Base-by-base conservation (phyloP, 2,329 filamentous ascomycete genomes). In the Corinectria fuckeliana region DNA sequence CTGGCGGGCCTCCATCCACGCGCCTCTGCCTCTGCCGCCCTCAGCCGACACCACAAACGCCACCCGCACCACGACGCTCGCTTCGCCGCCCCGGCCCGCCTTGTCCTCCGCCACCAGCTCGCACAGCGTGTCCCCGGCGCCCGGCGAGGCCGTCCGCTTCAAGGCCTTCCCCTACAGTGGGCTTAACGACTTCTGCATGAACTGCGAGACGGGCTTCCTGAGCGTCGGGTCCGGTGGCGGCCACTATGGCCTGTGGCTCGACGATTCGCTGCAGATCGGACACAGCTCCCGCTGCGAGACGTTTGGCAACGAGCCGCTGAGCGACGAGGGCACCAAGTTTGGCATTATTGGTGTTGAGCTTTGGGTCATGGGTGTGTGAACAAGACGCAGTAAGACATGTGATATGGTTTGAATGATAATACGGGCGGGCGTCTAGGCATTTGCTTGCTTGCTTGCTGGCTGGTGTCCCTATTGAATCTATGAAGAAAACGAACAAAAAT, bases 141-240 rank as follows among this genome's bases (percentile, higher is more conserved):
- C 87, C 4, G 85, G 88, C 4, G 91, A 94, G 62, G 84, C 88
- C 23, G 92, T 98, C 67, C 88, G 95, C 18, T 99, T 99, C 84
- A 97, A 97, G 77, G 94, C 94, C 0, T 99, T 98, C 70, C 93
- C 94, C 0, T 98, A 97, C 72, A 96, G 91, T 56, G 95, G 95
- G 5, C 86, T 96, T 38, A 98, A 99, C 75, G 95, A 98, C 76
- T 99, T 96, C 74, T 92, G 94, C 80, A 95, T 98, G 67, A 91
- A 96, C 71, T 98, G 94, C 77, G 93, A 98, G 77, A 82, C 87
- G 3, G 86, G 88, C 21, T 98, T 91, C 74, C 77, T 99, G 13
- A 95, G 91, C 70, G 84, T 98, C 18, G 95, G 95, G 10, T 94
- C 92, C 55, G 92, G 83, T 41, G 93, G 97, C 68, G 94, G 95